Percentiles rank a stretch among this genome's conserved stretches.
Conservation (phyloP, 164 flowering plant genomes). For the Aristolochia californica region DNA sequence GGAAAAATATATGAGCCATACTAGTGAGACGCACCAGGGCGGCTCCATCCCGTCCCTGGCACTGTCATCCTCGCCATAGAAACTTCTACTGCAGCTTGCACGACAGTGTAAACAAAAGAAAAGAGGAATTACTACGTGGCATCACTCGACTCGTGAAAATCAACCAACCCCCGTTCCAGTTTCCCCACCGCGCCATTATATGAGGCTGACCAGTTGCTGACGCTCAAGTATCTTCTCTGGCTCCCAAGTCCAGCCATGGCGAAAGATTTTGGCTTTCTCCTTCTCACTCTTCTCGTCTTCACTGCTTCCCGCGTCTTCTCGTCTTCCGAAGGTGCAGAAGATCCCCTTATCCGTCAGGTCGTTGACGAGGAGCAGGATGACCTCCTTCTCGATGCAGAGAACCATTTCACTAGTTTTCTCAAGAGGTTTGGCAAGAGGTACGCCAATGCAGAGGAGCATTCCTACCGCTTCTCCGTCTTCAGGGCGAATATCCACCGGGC, state of each 20-base stretch:
- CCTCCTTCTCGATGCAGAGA: constrained; percentile 40
- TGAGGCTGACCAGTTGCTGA: no score
- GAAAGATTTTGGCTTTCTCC: not conserved
- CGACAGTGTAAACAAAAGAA: no score
- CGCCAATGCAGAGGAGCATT: constrained; percentile 65
- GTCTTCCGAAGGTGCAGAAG: constrained; percentile 3
- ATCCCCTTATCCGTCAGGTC: constrained; percentile 25
- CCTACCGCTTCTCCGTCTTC: constrained; percentile 57
- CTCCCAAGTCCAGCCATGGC: constrained; percentile 2
- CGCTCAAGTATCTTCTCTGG: no score
- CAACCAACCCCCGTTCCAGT: no score
- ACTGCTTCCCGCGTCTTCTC: constrained; percentile 1
- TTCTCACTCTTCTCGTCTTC: not conserved
- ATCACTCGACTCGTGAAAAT: no score
- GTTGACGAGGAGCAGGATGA: constrained; percentile 19
- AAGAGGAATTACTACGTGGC: no score
- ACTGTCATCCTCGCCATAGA: no score
- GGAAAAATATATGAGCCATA: no score
- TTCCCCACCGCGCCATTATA: no score
- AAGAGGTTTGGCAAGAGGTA: constrained; percentile 49
- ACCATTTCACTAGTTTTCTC: constrained; percentile 59
- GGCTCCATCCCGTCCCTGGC: no score
- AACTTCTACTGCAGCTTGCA: no score
- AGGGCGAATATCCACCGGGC: constrained; percentile 74
- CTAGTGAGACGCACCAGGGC: no score